Evolutionary conservation across 225 moss, liverwort and hornwort species (phyloP).

Genomic region (Anthoceros angustus): DNA sequence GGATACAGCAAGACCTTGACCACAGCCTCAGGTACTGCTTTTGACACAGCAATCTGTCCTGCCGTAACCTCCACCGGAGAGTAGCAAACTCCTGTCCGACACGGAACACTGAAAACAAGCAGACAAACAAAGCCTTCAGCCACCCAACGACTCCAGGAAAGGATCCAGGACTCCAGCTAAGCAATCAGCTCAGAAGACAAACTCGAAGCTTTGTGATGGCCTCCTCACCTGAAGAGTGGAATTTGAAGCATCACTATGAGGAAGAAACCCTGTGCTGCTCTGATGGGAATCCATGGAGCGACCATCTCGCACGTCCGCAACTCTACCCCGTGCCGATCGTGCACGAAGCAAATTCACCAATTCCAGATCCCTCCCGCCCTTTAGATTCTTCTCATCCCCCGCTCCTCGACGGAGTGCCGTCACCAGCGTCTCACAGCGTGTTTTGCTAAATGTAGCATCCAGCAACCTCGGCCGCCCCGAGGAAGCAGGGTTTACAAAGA

Average conservation of each 20-base stretch:
- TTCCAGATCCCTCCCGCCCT: too few relatives aligned
- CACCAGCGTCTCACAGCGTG: too few relatives aligned
- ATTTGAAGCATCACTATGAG: slow-evolving; percentile 13
- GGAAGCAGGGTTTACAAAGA: too few relatives aligned
- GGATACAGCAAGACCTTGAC: slow-evolving; percentile 36
- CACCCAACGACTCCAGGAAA: background rate
- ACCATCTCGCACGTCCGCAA: background rate
- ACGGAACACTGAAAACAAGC: slow-evolving; percentile 24
- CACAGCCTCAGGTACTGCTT: slow-evolving; percentile 11
- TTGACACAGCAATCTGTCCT: slow-evolving; percentile 24
- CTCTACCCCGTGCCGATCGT: background rate
- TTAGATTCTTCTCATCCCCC: too few relatives aligned
- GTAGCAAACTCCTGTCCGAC: slow-evolving; percentile 34
- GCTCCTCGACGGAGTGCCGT: too few relatives aligned
- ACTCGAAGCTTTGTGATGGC: background rate
- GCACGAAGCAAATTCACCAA: too few relatives aligned
- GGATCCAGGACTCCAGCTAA: background rate
- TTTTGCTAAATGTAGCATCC: too few relatives aligned
- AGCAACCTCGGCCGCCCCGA: too few relatives aligned
- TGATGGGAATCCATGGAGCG: slow-evolving; percentile 10
- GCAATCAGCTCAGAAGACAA: too few relatives aligned
- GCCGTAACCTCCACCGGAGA: slow-evolving; percentile 35
- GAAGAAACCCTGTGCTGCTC: slow-evolving; percentile 14
- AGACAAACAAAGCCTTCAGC: background rate
- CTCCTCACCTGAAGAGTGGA: slow-evolving; percentile 11